phyloP scores from a whole-genome alignment of 2,329 filamentous ascomycete genomes.

The Purpureocillium takamizusanense region DNA sequence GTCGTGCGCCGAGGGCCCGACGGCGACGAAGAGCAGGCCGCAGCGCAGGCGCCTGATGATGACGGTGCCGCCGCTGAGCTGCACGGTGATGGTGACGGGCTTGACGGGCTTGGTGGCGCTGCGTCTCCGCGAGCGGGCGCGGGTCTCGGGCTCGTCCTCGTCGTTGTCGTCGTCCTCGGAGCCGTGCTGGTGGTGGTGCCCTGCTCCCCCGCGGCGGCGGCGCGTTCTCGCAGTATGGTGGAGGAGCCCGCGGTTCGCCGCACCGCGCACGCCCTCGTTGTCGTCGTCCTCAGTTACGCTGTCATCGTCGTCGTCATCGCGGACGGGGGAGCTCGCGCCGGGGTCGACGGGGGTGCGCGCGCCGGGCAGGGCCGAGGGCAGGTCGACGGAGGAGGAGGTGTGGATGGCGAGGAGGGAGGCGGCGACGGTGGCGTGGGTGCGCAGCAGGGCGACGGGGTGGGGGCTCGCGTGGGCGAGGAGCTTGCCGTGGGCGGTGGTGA shows the following conservation, averaged over 20 bases:
- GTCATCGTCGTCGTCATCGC: constrained; percentile 14
- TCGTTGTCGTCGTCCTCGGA: constrained; percentile 8
- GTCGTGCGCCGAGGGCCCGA: constrained; percentile 34
- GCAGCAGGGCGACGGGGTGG: constrained; percentile 45
- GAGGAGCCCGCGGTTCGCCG: too few relatives aligned
- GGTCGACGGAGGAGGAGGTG: constrained; percentile 30
- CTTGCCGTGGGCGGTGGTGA: constrained; percentile 52
- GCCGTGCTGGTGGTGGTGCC: too few relatives aligned
- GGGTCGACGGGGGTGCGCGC: constrained; percentile 18
- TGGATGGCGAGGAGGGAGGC: constrained; percentile 53
- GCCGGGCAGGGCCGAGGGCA: constrained; percentile 32
- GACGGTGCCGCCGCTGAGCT: constrained; percentile 49
- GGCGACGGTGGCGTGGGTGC: constrained; percentile 55
- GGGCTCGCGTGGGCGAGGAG: constrained; percentile 53
- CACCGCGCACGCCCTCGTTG: constrained; percentile 6
- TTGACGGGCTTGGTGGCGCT: constrained; percentile 15
- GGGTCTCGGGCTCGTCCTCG: neutral
- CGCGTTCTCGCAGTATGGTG: too few relatives aligned
- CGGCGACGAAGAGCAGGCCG: constrained; percentile 53
- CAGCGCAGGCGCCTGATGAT: constrained; percentile 49
- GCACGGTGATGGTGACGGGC: constrained; percentile 43
- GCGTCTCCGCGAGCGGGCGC: constrained; percentile 1
- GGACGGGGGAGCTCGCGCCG: constrained; percentile 13
- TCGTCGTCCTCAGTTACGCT: constrained; percentile 15
- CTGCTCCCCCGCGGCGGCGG: too few relatives aligned